Conservation (phyloP, 345 rosid species). For the Populus simonii region DNA sequence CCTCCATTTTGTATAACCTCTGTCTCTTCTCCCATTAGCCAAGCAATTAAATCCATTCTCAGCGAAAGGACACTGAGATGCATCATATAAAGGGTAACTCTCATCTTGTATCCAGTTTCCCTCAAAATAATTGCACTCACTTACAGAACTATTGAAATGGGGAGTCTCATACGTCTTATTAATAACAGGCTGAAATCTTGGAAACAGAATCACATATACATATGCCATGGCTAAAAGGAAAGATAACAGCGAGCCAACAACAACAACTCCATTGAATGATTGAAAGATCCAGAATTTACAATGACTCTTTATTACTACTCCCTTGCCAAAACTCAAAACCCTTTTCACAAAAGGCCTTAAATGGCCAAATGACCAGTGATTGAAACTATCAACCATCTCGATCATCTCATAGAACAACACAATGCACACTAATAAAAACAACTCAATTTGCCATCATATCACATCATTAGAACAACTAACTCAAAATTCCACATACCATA, state of each 20-base stretch:
- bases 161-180: constrained; percentile 23
- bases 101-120: constrained; percentile 63
- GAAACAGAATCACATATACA: constrained; percentile 41
- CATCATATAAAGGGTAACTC: constrained; percentile 59
- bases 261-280: constrained; percentile 37
- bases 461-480: neutral
- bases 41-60: constrained; percentile 65
- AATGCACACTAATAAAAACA: neutral
- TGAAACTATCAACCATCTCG: constrained; percentile 24
- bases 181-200: constrained; percentile 34
- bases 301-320: constrained; percentile 25
- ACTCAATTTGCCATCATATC: neutral
- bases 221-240: constrained; percentile 43
- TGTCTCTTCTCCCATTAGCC: constrained; percentile 63
- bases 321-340: constrained; percentile 31
- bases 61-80: constrained; percentile 59
- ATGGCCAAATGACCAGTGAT: constrained; percentile 24
- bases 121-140: constrained; percentile 44
- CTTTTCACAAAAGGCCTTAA: constrained; percentile 23
- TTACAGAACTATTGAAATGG: constrained; percentile 19
- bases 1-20: constrained; percentile 51
- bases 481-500: neutral
- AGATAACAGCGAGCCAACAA: constrained; percentile 34
- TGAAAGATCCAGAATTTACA: constrained; percentile 35
- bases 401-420: neutral